phyloP scores from a whole-genome alignment of 495 filamentous ascomycete genomes.

The Daldinia caldariorum region DNA sequence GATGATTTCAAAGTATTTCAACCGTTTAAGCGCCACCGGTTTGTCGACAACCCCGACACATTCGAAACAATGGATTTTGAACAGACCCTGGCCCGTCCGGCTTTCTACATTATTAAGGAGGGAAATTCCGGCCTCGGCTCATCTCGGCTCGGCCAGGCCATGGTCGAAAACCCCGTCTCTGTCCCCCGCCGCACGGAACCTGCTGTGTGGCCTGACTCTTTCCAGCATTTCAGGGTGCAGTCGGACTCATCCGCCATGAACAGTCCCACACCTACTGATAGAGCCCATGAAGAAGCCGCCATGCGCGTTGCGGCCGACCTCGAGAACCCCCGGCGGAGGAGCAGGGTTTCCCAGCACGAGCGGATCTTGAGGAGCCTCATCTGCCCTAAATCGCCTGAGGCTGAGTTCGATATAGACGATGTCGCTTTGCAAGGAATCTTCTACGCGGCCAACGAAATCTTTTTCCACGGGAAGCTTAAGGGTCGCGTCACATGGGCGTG shows the following conservation, averaged over 20 bases:
- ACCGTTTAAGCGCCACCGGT: slow-evolving; percentile 42
- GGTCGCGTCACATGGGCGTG: slow-evolving; percentile 65
- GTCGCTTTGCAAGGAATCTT: slow-evolving; percentile 61
- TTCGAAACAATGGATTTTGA: slow-evolving; percentile 28
- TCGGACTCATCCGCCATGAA: slow-evolving; percentile 29
- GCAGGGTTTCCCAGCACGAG: slow-evolving; percentile 59
- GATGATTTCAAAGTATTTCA: slow-evolving; percentile 44
- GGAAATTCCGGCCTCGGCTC: slow-evolving; percentile 14
- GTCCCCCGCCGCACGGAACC: slow-evolving; percentile 12
- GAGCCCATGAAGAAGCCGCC: slow-evolving; percentile 51
- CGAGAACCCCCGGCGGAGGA: slow-evolving; percentile 52
- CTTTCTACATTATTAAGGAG: slow-evolving; percentile 49
- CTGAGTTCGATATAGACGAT: slow-evolving; percentile 59
- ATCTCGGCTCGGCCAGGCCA: slow-evolving; percentile 1
- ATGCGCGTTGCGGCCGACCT: slow-evolving; percentile 55
- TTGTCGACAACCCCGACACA: slow-evolving; percentile 24
- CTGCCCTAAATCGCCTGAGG: slow-evolving; percentile 51
- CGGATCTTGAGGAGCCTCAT: slow-evolving; percentile 61
- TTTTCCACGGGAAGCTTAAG: slow-evolving; percentile 61
- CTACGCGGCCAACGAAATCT: slow-evolving; percentile 62
- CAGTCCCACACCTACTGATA: slow-evolving; percentile 23
- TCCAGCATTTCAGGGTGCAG: slow-evolving; percentile 31
- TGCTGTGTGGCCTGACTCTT: slow-evolving; percentile 16
- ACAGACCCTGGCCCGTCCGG: slow-evolving; percentile 32
- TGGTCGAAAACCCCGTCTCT: slow-evolving; percentile 25